phyloP scores from a whole-genome alignment of 1,139 yeast genomes.

The Williopsis jadinii region DNA sequence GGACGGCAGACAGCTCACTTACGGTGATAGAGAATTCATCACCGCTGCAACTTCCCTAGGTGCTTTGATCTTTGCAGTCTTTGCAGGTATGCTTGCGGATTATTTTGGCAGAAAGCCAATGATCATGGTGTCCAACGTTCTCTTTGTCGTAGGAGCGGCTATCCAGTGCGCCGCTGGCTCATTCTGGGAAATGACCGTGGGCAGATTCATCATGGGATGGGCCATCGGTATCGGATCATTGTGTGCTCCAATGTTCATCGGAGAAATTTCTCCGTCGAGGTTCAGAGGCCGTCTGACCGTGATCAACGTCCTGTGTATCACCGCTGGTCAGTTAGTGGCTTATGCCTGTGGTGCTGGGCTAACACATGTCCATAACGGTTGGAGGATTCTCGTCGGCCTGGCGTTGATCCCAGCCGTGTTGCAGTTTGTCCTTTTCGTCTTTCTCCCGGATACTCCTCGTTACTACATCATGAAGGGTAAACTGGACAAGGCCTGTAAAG shows the following conservation, averaged over 20 bases:
- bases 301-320: constrained; percentile 31
- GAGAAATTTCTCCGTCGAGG: constrained; percentile 88
- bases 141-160: constrained; percentile 77
- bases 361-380: constrained; percentile 65
- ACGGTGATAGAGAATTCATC: constrained; percentile 79
- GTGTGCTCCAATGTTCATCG: constrained; percentile 82
- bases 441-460: constrained; percentile 94
- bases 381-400: constrained; percentile 89
- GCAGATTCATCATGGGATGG: constrained; percentile 88
- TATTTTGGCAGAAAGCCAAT: constrained; percentile 75
- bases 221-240: constrained; percentile 95
- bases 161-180: constrained; percentile 73
- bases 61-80: constrained; percentile 69
- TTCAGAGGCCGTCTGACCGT: constrained; percentile 82
- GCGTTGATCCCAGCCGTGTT: constrained; percentile 80
- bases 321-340: constrained; percentile 15
- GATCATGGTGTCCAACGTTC: constrained; percentile 67
- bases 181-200: constrained; percentile 88
- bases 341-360: constrained; percentile 93
- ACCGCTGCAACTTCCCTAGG: constrained; percentile 96
- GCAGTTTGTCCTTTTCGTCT: constrained; percentile 71
- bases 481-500: constrained; percentile 56
- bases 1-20: constrained; percentile 44
- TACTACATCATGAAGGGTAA: constrained; percentile 69
- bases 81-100: constrained; percentile 80